Percentiles rank a stretch among this genome's conserved stretches.
These are phyloP conservation scores for Pterula multifida DNA, from an alignment of 1,284 basidiomycete genomes.

Conservation along the genomic window DNA sequence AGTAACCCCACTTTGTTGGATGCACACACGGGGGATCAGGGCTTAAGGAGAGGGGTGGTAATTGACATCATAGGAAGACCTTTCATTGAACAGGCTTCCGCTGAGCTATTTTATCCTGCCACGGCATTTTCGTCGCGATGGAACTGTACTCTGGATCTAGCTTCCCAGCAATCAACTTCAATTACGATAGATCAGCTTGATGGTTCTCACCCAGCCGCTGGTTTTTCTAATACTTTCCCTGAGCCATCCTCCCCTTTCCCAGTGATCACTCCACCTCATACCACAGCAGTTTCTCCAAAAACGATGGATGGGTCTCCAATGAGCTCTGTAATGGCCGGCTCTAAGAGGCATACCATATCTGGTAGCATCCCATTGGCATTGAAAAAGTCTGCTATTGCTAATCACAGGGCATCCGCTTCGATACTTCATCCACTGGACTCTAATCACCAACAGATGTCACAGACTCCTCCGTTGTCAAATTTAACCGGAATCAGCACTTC, in stretches of 20 bases:
- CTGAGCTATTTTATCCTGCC: slow-evolving; percentile 42
- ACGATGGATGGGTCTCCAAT: background rate
- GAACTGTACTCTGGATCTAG: slow-evolving; percentile 79
- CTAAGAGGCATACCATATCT: slow-evolving; percentile 11
- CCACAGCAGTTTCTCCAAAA: slow-evolving; percentile 1
- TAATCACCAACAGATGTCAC: background rate
- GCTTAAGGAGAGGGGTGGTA: slow-evolving; percentile 51
- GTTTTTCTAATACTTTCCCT: slow-evolving; percentile 34
- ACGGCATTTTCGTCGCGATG: slow-evolving; percentile 68
- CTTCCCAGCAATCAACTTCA: slow-evolving; percentile 23
- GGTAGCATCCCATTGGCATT: background rate
- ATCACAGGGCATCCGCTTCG: background rate
- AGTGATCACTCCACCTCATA: slow-evolving; percentile 11
- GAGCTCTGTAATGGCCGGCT: background rate
- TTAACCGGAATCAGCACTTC: background rate
- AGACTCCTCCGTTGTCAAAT: background rate
- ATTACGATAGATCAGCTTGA: slow-evolving; percentile 13
- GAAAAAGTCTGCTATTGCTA: background rate
- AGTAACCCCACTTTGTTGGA: slow-evolving; percentile 6
- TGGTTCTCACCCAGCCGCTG: slow-evolving; percentile 14
- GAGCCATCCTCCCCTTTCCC: slow-evolving; percentile 70
- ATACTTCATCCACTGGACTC: background rate
- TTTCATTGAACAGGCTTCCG: slow-evolving; percentile 19
- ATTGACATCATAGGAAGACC: slow-evolving; percentile 72
- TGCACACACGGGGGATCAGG: slow-evolving; percentile 3